A percentile compares a stretch with the other conserved stretches of the same genome.
phyloP scores from a whole-genome alignment of 495 filamentous ascomycete species.

The Penicilliopsis zonata region DNA sequence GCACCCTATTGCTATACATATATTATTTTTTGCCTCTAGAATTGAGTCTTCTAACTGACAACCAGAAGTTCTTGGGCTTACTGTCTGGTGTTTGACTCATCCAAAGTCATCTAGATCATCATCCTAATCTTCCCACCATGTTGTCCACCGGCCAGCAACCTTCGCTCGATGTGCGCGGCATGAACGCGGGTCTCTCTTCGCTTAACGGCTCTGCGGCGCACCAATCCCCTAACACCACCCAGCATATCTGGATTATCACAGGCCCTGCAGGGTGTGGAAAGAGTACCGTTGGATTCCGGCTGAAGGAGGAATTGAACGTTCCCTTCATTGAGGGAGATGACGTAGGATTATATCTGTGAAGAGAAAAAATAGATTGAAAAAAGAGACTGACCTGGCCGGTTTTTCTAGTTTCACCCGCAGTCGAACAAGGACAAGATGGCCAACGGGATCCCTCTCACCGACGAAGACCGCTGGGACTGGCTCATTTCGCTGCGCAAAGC shows the following conservation, averaged over 20 bases:
- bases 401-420: slow-evolving; percentile 64
- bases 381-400: slow-evolving; percentile 5
- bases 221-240: slow-evolving; percentile 23
- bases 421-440: slow-evolving; percentile 93
- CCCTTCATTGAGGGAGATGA: slow-evolving; percentile 94
- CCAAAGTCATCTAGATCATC: too few species aligned
- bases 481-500: slow-evolving; percentile 78
- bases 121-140: slow-evolving; percentile 19
- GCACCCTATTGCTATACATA: too few species aligned
- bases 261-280: slow-evolving; percentile 96
- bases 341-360: slow-evolving; percentile 40
- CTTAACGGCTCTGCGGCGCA: too few species aligned
- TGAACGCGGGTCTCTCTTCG: slow-evolving; percentile 14
- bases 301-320: slow-evolving; percentile 57
- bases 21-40: too few species aligned
- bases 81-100: too few species aligned
- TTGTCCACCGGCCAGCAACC: slow-evolving; percentile 30
- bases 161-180: slow-evolving; percentile 15
- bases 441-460: slow-evolving; percentile 74
- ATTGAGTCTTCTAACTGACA: too few species aligned
- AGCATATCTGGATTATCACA: slow-evolving; percentile 96
- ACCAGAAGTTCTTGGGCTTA: too few species aligned
- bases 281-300: slow-evolving; percentile 73
- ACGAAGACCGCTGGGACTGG: slow-evolving; percentile 98
- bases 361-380: neutral